Base-by-base conservation (phyloP, 805 yeast genomes). In the Candida anglica region DNA sequence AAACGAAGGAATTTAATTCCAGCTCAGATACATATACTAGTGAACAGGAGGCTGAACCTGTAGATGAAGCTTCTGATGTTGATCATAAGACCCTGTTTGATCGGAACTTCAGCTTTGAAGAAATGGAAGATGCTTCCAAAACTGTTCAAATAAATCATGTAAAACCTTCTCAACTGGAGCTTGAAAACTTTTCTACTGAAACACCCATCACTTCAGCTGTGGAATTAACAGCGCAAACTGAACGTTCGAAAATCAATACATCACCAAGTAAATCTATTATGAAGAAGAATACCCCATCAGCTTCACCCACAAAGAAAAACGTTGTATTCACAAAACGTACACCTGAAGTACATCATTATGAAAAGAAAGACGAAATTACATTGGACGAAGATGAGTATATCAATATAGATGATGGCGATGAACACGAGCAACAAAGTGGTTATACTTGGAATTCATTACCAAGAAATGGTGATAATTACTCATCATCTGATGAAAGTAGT, bases 21-120 rank as follows among this genome's bases (percentile, higher is more conserved):
- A 54, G 64, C 33, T 59, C 70, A 3, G 73, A 66, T 33, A 66
- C 73, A 6, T 66, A 53, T 29, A 61, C 60, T 14, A 62, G 68
- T 40, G 68, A 64, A 17, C 28, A 24, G n/a, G 53, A 47, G 14
- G 14, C 31, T 15, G 32, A 26, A 2, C 26, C 39, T 3, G 23
- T 15, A 14, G 29, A 15, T 6, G 27, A 21, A 9, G 16, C 17
- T 6, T 18, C 17, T 24, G 30, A 20, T 15, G 18, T 10, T 6
- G 21, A 27, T 15, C 22, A 27, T 21, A 19, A 32, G 22, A 41
- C 49, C 3, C 28, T 32, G 29, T 44, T 52, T 34, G 51, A 44
- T 19, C 29, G 53, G 19, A 53, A 55, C 37, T 56, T 56, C 27
- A 46, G 45, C 28, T 21, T 43, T 27, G 43, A 46, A n/a, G 34